These are phyloP conservation scores for Fusarium lyarnte DNA, from an alignment of 2,329 filamentous ascomycete species.

Conservation along the genomic window DNA sequence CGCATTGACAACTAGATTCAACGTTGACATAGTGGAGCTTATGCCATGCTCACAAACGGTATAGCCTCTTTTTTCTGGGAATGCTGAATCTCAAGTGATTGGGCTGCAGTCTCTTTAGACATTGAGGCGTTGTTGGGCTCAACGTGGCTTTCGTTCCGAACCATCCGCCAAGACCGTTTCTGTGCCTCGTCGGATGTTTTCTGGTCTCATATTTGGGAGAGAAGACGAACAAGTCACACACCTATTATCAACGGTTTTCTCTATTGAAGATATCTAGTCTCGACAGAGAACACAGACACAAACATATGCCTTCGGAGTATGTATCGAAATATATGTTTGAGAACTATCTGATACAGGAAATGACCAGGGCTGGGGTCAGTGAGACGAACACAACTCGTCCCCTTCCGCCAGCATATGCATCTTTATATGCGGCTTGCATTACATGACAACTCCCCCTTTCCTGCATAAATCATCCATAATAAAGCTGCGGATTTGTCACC, in stretches of 20 bases:
- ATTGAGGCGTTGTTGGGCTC: neutral
- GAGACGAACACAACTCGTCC: neutral
- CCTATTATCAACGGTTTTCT: neutral
- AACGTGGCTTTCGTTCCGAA: slow-evolving; percentile 20
- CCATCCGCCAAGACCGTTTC: slow-evolving; percentile 13
- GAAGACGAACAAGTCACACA: neutral
- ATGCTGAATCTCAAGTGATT: neutral
- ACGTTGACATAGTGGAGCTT: neutral
- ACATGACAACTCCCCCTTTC: neutral
- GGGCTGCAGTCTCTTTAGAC: neutral
- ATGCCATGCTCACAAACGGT: neutral
- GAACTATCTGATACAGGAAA: neutral
- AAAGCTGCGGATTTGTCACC: slow-evolving; percentile 10
- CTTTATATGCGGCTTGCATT: neutral
- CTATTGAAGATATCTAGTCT: neutral
- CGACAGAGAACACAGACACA: neutral
- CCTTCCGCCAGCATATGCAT: neutral
- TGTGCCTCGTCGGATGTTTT: slow-evolving; percentile 10
- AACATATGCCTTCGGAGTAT: neutral
- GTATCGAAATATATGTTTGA: neutral
- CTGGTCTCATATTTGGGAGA: neutral
- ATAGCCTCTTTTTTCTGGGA: neutral
- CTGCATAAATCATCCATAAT: slow-evolving; percentile 6
- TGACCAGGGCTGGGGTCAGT: neutral
- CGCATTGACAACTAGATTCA: neutral